Evolutionary conservation across 495 filamentous ascomycete species (phyloP), one percentile per base, ranked within the genome.

Genomic region (Daldinia concentrica): DNA sequence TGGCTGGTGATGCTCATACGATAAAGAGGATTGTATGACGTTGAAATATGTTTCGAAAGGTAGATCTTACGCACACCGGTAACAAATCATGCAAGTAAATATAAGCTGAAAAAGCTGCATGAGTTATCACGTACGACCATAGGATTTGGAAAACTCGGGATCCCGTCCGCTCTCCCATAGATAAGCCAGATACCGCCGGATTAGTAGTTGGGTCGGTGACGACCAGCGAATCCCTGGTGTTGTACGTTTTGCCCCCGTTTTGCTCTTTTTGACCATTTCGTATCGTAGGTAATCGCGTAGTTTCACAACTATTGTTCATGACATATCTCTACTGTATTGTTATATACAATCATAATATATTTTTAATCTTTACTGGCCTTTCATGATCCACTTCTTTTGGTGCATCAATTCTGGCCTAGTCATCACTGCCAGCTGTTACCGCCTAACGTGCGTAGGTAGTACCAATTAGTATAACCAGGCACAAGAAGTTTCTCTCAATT

Each of bases 131-230:
- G 43, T 83, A 80, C 82, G 80, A 82, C 79, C 82, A 82, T 78
- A 82, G 48, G 73, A 73, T 77, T 58, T 75, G 67, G 81, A 82
- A 54, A 77, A 79, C 72, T 80, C 77, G 79, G 80, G 77, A 81
- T 81, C 81, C 82, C 80, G 81, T 83, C 80, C 78, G 82, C 79
- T 84, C 81, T 82, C 74, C 79, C 81, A 64, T 79, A 77, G 76
- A 77, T 75, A 81, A 82, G 76, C 77, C 39, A 66, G 65, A 64
- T 73, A 79, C 72, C 62, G 78, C 71, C 73, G 59, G 79, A 81
- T 72, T 75, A 83, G 82, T 82, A 83, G 78, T 84, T 79, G 78
- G 79, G 81, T 84, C 77, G 82, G 79, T 83, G 83, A 84, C 79
- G 77, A 85, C 78, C 79, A 78, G 81, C 79, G 81, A 83, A 82